Evolutionary conservation across 345 rosid species (phyloP).

Genomic region (Brassica carinata): DNA sequence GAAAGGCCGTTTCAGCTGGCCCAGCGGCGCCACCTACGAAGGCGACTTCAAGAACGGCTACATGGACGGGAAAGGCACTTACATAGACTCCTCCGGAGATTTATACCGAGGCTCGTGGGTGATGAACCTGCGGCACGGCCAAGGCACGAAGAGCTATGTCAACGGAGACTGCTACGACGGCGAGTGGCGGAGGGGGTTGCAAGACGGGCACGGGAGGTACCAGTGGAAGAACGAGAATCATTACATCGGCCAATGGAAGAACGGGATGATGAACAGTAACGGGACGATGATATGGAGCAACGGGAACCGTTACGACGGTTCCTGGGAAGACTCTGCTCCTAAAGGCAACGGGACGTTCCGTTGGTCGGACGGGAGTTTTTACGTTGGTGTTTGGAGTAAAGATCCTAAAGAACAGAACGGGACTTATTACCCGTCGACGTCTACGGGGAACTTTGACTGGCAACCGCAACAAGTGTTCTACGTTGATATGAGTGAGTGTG

Average conservation of each 20-base stretch:
- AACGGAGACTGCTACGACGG: constrained; percentile 89
- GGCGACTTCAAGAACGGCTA: constrained; percentile 89
- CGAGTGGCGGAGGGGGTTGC: constrained; percentile 82
- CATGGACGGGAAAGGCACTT: constrained; percentile 92
- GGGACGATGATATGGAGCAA: constrained; percentile 85
- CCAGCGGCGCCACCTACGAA: constrained; percentile 90
- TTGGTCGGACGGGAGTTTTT: constrained; percentile 77
- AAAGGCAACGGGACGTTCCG: constrained; percentile 84
- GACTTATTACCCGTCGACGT: constrained; percentile 72
- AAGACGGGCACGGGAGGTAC: constrained; percentile 88
- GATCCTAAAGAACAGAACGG: constrained; percentile 79
- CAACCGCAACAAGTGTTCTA: constrained; percentile 69
- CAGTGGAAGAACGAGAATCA: constrained; percentile 83
- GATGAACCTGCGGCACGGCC: constrained; percentile 88
- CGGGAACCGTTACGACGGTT: constrained; percentile 88
- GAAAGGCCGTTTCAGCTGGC: constrained; percentile 89
- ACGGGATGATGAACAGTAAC: constrained; percentile 71
- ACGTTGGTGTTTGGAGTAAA: constrained; percentile 90
- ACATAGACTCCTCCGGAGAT: constrained; percentile 66
- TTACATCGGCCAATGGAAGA: constrained; percentile 83
- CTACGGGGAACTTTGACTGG: constrained; percentile 70
- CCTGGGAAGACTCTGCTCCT: constrained; percentile 87
- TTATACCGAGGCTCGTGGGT: constrained; percentile 82
- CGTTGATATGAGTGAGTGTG: constrained; percentile 64
- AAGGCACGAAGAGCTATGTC: constrained; percentile 64